Evolutionary conservation across 257 asterid genomes (phyloP).

Genomic region (Nicotiana sylvestris): DNA sequence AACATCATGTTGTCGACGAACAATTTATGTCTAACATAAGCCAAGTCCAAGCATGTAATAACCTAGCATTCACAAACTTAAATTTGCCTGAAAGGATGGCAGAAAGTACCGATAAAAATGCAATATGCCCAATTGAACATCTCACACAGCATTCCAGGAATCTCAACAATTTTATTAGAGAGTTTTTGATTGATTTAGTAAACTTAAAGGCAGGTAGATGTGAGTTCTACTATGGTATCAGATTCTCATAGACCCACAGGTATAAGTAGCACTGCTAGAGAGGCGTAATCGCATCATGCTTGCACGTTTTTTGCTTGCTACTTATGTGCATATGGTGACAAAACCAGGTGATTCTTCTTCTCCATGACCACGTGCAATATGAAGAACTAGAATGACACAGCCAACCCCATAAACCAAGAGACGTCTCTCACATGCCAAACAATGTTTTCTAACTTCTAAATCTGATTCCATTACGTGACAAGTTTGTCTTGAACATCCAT

Average conservation of each 20-base stretch:
- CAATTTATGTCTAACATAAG: background rate
- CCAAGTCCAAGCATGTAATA: background rate
- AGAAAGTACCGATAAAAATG: background rate
- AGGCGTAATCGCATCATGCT: background rate
- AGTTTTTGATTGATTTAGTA: background rate
- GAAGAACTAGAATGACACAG: background rate
- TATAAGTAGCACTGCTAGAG: background rate
- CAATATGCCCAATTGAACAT: background rate
- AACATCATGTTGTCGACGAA: background rate
- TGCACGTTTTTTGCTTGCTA: background rate
- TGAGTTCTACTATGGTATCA: conserved; percentile 5
- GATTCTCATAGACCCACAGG: background rate
- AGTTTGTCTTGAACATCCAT: conserved; percentile 1
- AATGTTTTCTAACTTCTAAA: background rate
- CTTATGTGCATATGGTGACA: background rate
- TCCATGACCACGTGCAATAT: background rate
- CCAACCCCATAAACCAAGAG: background rate
- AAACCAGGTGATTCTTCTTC: background rate
- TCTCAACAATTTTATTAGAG: background rate
- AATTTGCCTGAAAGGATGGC: background rate
- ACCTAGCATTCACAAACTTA: background rate
- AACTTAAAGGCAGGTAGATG: background rate
- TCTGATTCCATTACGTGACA: background rate
- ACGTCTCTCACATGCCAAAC: background rate
- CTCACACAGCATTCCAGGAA: background rate